Conservation (phyloP, 2,329 filamentous ascomycete species). For the Colletotrichum trifolii region DNA sequence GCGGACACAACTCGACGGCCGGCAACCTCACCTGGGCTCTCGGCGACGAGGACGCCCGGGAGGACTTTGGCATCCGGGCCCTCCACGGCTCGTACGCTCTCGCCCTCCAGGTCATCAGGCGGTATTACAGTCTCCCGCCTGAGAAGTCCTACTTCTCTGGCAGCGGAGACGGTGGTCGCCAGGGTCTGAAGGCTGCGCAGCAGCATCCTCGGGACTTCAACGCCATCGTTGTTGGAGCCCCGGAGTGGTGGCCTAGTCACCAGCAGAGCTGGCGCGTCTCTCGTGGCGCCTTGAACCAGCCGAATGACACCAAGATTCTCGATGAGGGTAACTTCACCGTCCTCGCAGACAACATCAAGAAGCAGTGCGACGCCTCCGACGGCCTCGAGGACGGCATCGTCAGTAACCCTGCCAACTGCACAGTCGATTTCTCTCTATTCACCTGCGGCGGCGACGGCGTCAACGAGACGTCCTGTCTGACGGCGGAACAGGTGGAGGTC, state of each 20-base stretch:
- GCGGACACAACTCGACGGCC: slow-evolving; percentile 52
- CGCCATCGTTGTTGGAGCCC: slow-evolving; percentile 61
- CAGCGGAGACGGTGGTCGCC: slow-evolving; percentile 63
- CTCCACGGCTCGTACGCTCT: slow-evolving; percentile 60
- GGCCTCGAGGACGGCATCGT: slow-evolving; percentile 62
- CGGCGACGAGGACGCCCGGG: slow-evolving; percentile 46
- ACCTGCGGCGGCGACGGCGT: slow-evolving; percentile 46
- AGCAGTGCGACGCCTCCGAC: slow-evolving; percentile 63
- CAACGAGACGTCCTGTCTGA: slow-evolving; percentile 52
- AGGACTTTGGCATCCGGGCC: slow-evolving; percentile 53
- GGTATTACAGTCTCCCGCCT: slow-evolving; percentile 55
- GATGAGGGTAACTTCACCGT: slow-evolving; percentile 52
- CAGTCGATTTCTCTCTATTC: slow-evolving; percentile 54
- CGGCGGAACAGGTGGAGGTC: slow-evolving; percentile 50
- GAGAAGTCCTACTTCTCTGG: slow-evolving; percentile 57
- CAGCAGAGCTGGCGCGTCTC: slow-evolving; percentile 56
- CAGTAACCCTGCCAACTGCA: slow-evolving; percentile 56
- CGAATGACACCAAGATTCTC: slow-evolving; percentile 57
- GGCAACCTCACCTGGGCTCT: slow-evolving; percentile 51
- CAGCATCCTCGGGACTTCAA: slow-evolving; percentile 52
- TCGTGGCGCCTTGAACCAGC: slow-evolving; percentile 60
- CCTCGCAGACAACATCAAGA: slow-evolving; percentile 55
- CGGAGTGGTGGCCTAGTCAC: slow-evolving; percentile 63
- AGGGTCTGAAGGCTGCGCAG: slow-evolving; percentile 51
- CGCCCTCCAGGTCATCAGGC: slow-evolving; percentile 58